A percentile compares a stretch with the other conserved stretches of the same genome.
These are phyloP conservation scores for Ceratonia siliqua DNA, from an alignment of 306 rosid species.

Conservation along the genomic window DNA sequence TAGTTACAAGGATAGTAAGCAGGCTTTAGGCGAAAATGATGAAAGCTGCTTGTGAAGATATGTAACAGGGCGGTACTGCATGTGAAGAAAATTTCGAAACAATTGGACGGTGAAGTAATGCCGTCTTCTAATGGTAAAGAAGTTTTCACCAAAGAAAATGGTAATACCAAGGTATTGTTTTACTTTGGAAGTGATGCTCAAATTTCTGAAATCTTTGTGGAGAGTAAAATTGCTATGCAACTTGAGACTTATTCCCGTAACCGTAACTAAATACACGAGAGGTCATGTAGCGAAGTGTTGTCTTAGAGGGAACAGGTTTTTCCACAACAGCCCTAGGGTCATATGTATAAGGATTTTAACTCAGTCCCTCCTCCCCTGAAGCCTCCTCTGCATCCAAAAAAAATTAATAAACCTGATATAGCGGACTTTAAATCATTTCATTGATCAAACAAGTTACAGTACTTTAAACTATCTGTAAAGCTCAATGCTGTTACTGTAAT, in stretches of 20 bases:
- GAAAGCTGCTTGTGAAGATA: slow-evolving; percentile 37
- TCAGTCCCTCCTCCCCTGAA: no score
- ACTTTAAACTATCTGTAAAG: no score
- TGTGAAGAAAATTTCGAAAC: neutral
- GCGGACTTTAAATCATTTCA: no score
- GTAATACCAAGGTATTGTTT: neutral
- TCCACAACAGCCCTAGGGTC: no score
- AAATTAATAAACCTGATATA: no score
- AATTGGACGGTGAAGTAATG: neutral
- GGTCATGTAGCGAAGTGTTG: no score
- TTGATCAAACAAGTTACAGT: no score
- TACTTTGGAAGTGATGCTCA: neutral
- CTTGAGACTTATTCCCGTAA: neutral
- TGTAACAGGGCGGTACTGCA: neutral
- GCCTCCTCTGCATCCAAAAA: no score
- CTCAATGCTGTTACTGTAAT: no score
- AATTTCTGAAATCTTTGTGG: neutral
- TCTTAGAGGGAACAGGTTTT: no score
- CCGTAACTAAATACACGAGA: neutral
- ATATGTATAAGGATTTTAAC: no score
- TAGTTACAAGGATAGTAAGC: slow-evolving; percentile 56
- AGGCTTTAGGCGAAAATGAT: slow-evolving; percentile 22
- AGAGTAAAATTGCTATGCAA: neutral
- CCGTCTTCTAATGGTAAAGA: neutral
- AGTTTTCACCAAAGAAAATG: neutral